A percentile compares a stretch with the other conserved stretches of the same genome.
Conservation (phyloP, 345 rosid species). For the Schrenkiella parvula region DNA sequence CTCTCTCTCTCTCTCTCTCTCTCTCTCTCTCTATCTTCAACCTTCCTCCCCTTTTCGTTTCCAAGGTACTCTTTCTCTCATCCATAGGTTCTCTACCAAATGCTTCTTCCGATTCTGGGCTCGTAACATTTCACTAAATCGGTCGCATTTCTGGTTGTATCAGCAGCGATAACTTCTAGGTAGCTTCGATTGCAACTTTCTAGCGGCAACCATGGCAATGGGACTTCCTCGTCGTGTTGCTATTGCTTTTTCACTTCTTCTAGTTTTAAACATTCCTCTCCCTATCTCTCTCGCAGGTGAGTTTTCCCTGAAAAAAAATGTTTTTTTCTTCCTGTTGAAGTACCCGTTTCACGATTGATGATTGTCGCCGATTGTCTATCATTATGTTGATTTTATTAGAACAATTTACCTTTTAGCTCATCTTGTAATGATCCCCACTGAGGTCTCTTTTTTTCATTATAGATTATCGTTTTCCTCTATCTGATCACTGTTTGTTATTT, state of each 20-base stretch:
- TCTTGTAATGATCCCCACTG: neutral
- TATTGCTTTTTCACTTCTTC: conserved; percentile 1
- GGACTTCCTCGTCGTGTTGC: conserved; percentile 17
- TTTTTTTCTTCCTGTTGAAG: neutral
- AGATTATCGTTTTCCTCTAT: neutral
- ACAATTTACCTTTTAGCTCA: neutral
- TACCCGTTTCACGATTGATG: neutral
- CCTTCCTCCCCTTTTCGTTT: neutral
- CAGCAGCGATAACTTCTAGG: conserved; percentile 12
- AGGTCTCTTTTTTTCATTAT: neutral
- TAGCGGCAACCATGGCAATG: conserved; percentile 4
- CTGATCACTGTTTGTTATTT: neutral
- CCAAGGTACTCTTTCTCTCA: neutral
- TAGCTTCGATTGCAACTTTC: conserved; percentile 15
- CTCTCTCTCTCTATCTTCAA: neutral
- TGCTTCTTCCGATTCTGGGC: conserved; percentile 1
- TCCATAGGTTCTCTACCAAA: neutral
- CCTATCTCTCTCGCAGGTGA: conserved; percentile 32
- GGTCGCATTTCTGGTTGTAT: neutral
- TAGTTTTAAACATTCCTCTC: conserved; percentile 9
- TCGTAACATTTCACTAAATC: neutral
- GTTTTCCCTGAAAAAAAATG: neutral
- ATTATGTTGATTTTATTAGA: neutral
- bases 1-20: conserved; percentile 7
- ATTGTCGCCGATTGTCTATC: neutral